A percentile compares a stretch with the other conserved stretches of the same genome.
Conservation (phyloP, 2,329 filamentous ascomycete species). For the Penicillium sp. region DNA sequence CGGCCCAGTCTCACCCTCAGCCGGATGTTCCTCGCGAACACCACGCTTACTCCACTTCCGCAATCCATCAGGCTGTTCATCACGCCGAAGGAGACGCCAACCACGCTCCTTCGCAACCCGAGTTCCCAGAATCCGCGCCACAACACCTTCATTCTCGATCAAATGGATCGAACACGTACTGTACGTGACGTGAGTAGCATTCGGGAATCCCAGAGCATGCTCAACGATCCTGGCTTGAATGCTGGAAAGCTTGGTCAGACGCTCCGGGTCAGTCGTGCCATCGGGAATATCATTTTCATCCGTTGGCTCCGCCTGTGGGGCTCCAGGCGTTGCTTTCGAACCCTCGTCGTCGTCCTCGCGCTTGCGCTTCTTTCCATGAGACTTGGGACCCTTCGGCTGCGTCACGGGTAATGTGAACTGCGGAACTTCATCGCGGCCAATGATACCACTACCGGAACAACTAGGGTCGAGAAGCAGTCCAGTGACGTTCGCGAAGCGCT, state of each 20-base stretch:
- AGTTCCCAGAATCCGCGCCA: slow-evolving; percentile 69
- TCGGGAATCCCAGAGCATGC: slow-evolving; percentile 81
- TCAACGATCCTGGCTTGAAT: slow-evolving; percentile 82
- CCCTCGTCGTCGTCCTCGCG: slow-evolving; percentile 21
- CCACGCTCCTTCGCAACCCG: slow-evolving; percentile 65
- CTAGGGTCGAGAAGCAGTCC: slow-evolving; percentile 87
- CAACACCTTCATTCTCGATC: slow-evolving; percentile 86
- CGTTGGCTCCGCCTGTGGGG: slow-evolving; percentile 22
- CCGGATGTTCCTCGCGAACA: slow-evolving; percentile 45
- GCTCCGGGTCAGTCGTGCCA: slow-evolving; percentile 58
- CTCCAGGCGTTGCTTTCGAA: slow-evolving; percentile 7
- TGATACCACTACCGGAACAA: slow-evolving; percentile 93
- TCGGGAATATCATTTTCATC: slow-evolving; percentile 40
- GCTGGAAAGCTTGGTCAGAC: slow-evolving; percentile 71
- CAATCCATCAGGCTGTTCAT: slow-evolving; percentile 76
- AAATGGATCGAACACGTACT: slow-evolving; percentile 90
- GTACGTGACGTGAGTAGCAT: slow-evolving; percentile 76
- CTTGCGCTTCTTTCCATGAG: slow-evolving; percentile 47
- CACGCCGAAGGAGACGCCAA: slow-evolving; percentile 74
- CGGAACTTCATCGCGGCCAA: slow-evolving; percentile 80
- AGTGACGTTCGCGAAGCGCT: slow-evolving; percentile 68
- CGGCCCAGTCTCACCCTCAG: slow-evolving; percentile 6
- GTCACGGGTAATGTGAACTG: slow-evolving; percentile 61
- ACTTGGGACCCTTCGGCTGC: slow-evolving; percentile 18
- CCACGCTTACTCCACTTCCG: slow-evolving; percentile 72